Evolutionary conservation across 2,329 filamentous ascomycete genomes (phyloP).

Genomic region (Epichloe baconii): DNA sequence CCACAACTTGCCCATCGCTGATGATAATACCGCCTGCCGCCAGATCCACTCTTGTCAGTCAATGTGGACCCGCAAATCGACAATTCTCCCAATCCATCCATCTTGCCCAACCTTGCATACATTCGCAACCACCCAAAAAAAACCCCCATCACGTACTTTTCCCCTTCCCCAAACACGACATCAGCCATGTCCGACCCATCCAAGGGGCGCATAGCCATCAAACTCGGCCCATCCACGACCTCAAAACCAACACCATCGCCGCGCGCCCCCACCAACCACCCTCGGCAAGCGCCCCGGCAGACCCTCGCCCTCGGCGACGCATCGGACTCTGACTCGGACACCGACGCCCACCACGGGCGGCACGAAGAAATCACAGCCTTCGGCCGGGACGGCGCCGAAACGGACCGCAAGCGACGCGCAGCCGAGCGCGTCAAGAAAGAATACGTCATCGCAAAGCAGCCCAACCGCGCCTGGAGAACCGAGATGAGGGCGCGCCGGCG

Average conservation of each 20-base stretch:
- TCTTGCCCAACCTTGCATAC: background rate
- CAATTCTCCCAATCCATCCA: background rate
- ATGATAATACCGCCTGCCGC: no score
- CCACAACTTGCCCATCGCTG: no score
- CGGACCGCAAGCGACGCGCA: slow-evolving; percentile 23
- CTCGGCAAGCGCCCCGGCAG: slow-evolving; percentile 36
- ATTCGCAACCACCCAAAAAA: no score
- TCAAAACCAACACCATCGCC: background rate
- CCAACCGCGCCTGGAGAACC: slow-evolving; percentile 51
- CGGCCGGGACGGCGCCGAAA: slow-evolving; percentile 29
- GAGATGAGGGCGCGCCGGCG: slow-evolving; percentile 34
- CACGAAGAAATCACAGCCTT: slow-evolving; percentile 39
- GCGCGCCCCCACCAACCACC: slow-evolving; percentile 24
- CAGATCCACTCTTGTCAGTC: no score
- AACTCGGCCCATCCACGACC: slow-evolving; percentile 24
- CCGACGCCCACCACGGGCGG: slow-evolving; percentile 21
- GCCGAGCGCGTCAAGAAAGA: slow-evolving; percentile 18
- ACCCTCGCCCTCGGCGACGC: slow-evolving; percentile 23
- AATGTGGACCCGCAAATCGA: no score
- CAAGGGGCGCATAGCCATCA: slow-evolving; percentile 34
- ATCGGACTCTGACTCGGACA: slow-evolving; percentile 33
- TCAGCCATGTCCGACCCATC: slow-evolving; percentile 24
- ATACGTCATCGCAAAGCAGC: slow-evolving; percentile 43
- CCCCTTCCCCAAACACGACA: background rate
- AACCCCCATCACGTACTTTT: background rate